Evolutionary conservation across 495 filamentous ascomycete species (phyloP).

Genomic region (Apiosordaria backusii): DNA sequence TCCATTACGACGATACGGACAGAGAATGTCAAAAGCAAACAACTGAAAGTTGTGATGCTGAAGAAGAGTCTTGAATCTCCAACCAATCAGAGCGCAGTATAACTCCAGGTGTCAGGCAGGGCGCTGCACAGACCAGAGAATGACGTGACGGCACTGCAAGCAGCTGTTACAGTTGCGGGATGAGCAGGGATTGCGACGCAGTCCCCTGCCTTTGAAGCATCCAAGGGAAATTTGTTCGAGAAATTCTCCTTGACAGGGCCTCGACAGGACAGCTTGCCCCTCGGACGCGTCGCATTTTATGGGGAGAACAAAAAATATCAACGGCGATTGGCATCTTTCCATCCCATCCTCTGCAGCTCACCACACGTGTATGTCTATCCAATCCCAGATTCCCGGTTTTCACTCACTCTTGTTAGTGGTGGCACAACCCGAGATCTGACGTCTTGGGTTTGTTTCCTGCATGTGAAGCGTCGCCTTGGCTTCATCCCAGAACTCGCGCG

Average conservation of each 20-base stretch:
- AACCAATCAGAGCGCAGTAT: background rate
- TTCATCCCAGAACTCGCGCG: no score
- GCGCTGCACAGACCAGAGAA: background rate
- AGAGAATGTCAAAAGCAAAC: no score
- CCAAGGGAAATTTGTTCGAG: conserved; percentile 3
- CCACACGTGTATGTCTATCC: no score
- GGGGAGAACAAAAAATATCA: background rate
- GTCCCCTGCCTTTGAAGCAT: background rate
- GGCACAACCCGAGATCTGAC: background rate
- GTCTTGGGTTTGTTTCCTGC: background rate
- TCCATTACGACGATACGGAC: no score
- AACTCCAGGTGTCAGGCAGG: background rate
- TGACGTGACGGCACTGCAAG: conserved; percentile 2
- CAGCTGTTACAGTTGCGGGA: background rate
- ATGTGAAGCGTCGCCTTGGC: background rate
- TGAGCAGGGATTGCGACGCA: background rate
- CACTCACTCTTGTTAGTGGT: background rate
- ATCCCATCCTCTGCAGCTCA: background rate
- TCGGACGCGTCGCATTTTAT: background rate
- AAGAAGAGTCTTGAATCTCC: background rate
- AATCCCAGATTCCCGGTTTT: background rate
- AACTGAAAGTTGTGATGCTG: background rate
- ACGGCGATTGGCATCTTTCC: background rate
- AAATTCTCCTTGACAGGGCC: background rate
- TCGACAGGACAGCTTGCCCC: conserved; percentile 4